phyloP scores from a whole-genome alignment of 495 filamentous ascomycete genomes.

The Daldinia grandis region DNA sequence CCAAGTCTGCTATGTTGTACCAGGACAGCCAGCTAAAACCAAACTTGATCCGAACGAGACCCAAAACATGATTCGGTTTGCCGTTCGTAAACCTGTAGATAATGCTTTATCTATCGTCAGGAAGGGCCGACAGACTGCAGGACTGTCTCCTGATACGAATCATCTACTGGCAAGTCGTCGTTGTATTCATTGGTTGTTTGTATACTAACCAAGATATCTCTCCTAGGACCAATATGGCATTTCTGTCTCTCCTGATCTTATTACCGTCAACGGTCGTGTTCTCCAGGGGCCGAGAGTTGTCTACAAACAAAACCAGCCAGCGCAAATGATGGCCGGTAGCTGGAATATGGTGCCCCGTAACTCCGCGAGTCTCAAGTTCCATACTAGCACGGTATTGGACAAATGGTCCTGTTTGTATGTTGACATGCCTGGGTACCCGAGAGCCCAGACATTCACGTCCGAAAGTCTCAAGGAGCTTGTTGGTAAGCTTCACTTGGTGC shows the following conservation, averaged over 20 bases:
- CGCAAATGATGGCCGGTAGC: not conserved
- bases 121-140: constrained; percentile 51
- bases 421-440: constrained; percentile 4
- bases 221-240: constrained; percentile 57
- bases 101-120: constrained; percentile 68
- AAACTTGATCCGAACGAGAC: constrained; percentile 65
- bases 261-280: constrained; percentile 66
- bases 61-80: constrained; percentile 65
- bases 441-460: not conserved
- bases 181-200: not conserved
- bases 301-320: constrained; percentile 49
- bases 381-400: not conserved
- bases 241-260: constrained; percentile 51
- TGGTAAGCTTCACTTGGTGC: not conserved
- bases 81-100: constrained; percentile 64
- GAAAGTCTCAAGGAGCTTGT: not conserved
- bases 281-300: constrained; percentile 58
- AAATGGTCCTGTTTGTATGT: constrained; percentile 11
- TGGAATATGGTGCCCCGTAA: constrained; percentile 26
- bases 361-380: constrained; percentile 2
- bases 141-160: constrained; percentile 3
- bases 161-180: constrained; percentile 3
- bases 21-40: constrained; percentile 64
- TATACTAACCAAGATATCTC: not conserved
- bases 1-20: constrained; percentile 66